Percentiles rank a stretch among this genome's conserved stretches.
phyloP scores from a whole-genome alignment of 305 asterid species.

The Solanum aculeatissimum region DNA sequence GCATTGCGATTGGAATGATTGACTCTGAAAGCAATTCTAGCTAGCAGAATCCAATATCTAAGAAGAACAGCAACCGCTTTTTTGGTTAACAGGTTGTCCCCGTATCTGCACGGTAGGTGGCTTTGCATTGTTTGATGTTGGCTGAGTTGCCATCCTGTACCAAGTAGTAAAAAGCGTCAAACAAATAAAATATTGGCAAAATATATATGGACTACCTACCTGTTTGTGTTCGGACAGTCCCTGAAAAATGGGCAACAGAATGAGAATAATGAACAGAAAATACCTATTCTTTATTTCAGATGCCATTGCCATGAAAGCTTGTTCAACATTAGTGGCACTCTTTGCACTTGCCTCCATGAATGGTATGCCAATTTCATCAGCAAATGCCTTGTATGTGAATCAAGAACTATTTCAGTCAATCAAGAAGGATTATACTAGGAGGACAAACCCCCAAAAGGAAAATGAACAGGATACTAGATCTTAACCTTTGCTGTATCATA shows the following conservation, averaged over 20 bases:
- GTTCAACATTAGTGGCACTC: constrained; percentile 57
- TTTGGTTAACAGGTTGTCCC: constrained; percentile 67
- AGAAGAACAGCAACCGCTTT: constrained; percentile 65
- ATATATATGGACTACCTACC: not conserved
- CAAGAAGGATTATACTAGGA: not conserved
- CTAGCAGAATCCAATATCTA: constrained; percentile 7
- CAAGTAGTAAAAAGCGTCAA: not conserved
- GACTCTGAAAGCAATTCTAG: not conserved
- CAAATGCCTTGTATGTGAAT: constrained; percentile 40
- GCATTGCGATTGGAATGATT: not conserved
- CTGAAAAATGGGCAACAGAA: not conserved
- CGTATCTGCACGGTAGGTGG: constrained; percentile 70
- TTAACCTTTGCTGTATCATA: constrained; percentile 70
- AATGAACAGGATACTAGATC: not conserved
- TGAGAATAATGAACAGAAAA: not conserved
- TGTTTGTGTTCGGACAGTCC: not conserved
- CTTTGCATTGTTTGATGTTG: constrained; percentile 44
- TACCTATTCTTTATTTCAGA: constrained; percentile 65
- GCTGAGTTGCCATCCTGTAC: constrained; percentile 79
- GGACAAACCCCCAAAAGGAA: not conserved
- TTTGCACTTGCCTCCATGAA: constrained; percentile 79
- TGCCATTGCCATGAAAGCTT: constrained; percentile 84
- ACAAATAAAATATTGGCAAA: not conserved
- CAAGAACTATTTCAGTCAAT: constrained; percentile 4
- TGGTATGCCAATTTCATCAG: constrained; percentile 78